These are phyloP conservation scores for Ganoderma sp. DNA, from an alignment of 1,284 basidiomycete genomes.

Conservation along the genomic window DNA sequence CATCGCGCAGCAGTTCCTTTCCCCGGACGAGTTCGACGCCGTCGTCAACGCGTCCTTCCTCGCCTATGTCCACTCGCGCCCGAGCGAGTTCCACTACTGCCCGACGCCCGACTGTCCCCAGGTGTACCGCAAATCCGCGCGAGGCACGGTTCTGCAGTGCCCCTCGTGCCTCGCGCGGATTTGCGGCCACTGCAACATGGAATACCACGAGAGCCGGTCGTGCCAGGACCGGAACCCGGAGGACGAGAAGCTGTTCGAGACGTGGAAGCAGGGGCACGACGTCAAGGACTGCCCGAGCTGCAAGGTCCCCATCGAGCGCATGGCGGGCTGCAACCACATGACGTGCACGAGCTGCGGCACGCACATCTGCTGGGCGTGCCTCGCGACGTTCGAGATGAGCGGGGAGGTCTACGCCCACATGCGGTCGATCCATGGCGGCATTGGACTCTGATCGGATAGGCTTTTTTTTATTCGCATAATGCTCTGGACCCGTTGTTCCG, in stretches of 20 bases:
- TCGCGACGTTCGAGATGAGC: slow-evolving; percentile 65
- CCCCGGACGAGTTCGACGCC: slow-evolving; percentile 55
- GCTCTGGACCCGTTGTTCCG: no score
- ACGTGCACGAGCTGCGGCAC: slow-evolving; percentile 70
- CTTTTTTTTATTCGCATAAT: neutral
- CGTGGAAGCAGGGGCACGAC: slow-evolving; percentile 62
- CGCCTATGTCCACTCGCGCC: slow-evolving; percentile 57
- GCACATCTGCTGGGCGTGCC: slow-evolving; percentile 79
- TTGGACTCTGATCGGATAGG: slow-evolving; percentile 33
- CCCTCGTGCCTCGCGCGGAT: slow-evolving; percentile 72
- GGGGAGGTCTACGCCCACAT: slow-evolving; percentile 67
- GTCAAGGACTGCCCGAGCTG: slow-evolving; percentile 77
- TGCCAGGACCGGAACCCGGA: slow-evolving; percentile 61
- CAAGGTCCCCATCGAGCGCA: slow-evolving; percentile 67
- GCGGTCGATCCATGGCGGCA: slow-evolving; percentile 56
- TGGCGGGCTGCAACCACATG: slow-evolving; percentile 79
- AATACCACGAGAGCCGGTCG: slow-evolving; percentile 67
- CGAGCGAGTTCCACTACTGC: slow-evolving; percentile 70
- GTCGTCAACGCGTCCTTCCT: slow-evolving; percentile 63
- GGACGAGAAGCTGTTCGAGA: slow-evolving; percentile 57
- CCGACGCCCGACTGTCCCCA: slow-evolving; percentile 78
- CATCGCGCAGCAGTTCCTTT: slow-evolving; percentile 55
- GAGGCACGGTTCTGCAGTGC: slow-evolving; percentile 64
- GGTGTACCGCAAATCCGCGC: slow-evolving; percentile 61
- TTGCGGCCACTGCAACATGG: slow-evolving; percentile 67